A percentile compares a stretch with the other conserved stretches of the same genome.
Evolutionary conservation across 2,329 filamentous ascomycete genomes (phyloP).

Genomic region (Furcasterigmium furcatum): DNA sequence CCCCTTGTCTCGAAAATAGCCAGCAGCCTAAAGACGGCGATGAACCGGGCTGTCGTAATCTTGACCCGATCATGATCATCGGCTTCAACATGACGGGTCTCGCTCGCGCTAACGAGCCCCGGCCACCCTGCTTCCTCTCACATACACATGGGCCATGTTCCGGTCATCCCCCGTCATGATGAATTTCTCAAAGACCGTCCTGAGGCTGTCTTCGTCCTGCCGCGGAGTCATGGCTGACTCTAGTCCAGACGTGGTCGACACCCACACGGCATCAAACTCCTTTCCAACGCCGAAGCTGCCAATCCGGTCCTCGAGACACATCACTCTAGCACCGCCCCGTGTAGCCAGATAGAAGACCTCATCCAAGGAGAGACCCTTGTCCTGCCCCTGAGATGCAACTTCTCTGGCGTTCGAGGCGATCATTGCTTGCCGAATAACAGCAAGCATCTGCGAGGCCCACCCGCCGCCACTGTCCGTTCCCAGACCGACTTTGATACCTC

Average conservation of each 20-base stretch:
- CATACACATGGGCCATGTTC: slow-evolving; percentile 54
- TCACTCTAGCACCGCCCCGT: slow-evolving; percentile 56
- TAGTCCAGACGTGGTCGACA: slow-evolving; percentile 22
- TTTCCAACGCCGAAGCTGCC: slow-evolving; percentile 58
- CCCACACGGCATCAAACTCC: slow-evolving; percentile 57
- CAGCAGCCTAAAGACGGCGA: no score
- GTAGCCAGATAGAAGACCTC: slow-evolving; percentile 61
- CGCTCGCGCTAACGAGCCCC: background rate
- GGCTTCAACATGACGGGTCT: no score
- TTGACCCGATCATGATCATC: no score
- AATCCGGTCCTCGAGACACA: slow-evolving; percentile 47
- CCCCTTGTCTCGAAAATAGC: no score
- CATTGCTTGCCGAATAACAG: slow-evolving; percentile 55
- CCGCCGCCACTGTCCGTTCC: slow-evolving; percentile 65
- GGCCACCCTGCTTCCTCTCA: slow-evolving; percentile 31
- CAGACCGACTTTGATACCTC: slow-evolving; percentile 62
- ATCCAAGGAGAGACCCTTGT: slow-evolving; percentile 39
- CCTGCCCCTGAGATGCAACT: slow-evolving; percentile 31
- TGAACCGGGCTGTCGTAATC: no score
- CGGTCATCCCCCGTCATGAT: slow-evolving; percentile 64
- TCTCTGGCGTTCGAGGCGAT: slow-evolving; percentile 49
- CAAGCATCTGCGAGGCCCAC: slow-evolving; percentile 57
- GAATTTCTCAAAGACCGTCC: slow-evolving; percentile 58
- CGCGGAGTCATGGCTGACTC: slow-evolving; percentile 44
- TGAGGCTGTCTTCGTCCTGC: slow-evolving; percentile 43